Evolutionary conservation across 305 asterid genomes (phyloP).

Genomic region (Solanum aculeatissimum): DNA sequence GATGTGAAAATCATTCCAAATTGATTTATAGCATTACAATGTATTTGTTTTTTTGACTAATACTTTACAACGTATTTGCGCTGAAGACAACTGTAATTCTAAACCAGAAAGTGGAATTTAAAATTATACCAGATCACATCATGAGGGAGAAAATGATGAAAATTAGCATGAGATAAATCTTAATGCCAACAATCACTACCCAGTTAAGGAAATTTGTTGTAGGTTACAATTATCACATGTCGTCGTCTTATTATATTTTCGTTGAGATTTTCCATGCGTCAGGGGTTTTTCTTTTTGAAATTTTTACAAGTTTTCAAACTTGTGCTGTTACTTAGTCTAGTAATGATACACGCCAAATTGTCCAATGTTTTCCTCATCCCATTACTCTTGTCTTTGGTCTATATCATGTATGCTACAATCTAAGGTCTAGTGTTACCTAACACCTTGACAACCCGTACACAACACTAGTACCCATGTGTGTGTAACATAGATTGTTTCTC

Average conservation of each 20-base stretch:
- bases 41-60: no score
- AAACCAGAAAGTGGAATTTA: no score
- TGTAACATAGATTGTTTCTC: not conserved
- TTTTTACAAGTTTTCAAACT: not conserved
- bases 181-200: not conserved
- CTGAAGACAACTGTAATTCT: not conserved
- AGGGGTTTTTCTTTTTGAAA: not conserved
- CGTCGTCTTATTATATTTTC: not conserved
- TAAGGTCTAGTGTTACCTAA: not conserved
- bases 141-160: not conserved
- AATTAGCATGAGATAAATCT: not conserved
- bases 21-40: not conserved
- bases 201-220: not conserved
- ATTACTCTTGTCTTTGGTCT: not conserved
- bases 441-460: not conserved
- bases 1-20: not conserved
- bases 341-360: not conserved
- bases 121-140: not conserved
- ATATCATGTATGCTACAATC: not conserved
- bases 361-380: not conserved
- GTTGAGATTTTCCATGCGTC: not conserved
- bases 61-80: not conserved
- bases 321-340: not conserved
- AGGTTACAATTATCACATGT: not conserved
- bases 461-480: not conserved